Percentiles rank a stretch among this genome's conserved stretches.
phyloP scores from a whole-genome alignment of 345 rosid genomes.

The Sisymbrium altissimum region DNA sequence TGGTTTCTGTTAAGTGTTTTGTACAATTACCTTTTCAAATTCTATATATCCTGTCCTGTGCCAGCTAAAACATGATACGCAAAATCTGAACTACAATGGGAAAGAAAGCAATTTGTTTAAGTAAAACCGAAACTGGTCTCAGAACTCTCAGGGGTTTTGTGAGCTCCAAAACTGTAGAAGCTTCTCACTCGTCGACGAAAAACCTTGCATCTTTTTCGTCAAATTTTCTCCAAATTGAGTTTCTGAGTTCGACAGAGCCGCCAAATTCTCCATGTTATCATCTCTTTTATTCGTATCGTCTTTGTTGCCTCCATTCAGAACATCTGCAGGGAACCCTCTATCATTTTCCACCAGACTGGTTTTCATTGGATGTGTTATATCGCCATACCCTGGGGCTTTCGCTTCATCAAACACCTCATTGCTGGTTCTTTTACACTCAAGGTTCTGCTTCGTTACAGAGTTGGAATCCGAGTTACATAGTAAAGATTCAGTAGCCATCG shows the following conservation, averaged over 20 bases:
- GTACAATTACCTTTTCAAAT: background rate
- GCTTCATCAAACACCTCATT: slow-evolving; percentile 7
- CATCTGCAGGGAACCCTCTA: background rate
- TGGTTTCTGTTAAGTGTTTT: background rate
- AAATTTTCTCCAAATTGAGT: slow-evolving; percentile 30
- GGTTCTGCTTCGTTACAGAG: background rate
- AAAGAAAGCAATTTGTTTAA: background rate
- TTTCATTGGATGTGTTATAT: slow-evolving; percentile 1
- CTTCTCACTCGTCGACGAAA: too few species aligned
- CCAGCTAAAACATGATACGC: background rate
- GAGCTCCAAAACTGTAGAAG: too few species aligned
- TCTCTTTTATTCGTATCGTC: background rate
- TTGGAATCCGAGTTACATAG: background rate
- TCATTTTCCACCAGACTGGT: slow-evolving; percentile 1
- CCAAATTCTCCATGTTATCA: slow-evolving; percentile 26
- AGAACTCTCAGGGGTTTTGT: too few species aligned
- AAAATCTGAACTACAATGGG: background rate
- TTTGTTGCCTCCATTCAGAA: background rate
- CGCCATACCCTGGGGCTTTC: background rate
- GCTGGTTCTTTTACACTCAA: too few species aligned
- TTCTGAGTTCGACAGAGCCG: slow-evolving; percentile 27
- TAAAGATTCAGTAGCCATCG: slow-evolving; percentile 5
- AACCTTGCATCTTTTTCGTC: too few species aligned
- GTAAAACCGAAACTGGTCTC: too few species aligned
- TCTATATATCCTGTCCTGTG: background rate